phyloP scores from a whole-genome alignment of 805 yeast genomes.

The Millerozyma acaciae region DNA sequence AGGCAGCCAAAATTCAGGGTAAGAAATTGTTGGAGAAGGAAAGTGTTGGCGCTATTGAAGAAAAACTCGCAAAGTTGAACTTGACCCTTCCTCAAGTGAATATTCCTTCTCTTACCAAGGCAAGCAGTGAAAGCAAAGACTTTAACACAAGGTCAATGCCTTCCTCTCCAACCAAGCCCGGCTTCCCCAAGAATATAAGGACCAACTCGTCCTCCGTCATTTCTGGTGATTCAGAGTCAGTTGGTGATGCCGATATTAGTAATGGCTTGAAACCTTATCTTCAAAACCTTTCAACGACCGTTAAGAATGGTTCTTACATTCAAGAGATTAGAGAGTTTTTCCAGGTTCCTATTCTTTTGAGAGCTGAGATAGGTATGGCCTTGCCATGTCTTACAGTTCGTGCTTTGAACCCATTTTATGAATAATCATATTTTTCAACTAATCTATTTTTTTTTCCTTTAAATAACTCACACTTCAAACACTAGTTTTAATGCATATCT shows the following conservation, averaged over 20 bases:
- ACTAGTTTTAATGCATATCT: too few relatives aligned
- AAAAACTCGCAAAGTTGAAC: constrained; percentile 48
- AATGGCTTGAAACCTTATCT: constrained; percentile 53
- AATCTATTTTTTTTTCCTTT: background rate
- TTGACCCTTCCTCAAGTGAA: constrained; percentile 45
- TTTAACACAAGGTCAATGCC: constrained; percentile 22
- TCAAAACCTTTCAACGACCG: constrained; percentile 51
- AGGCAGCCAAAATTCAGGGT: constrained; percentile 62
- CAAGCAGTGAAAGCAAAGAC: constrained; percentile 2
- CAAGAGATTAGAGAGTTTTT: constrained; percentile 80
- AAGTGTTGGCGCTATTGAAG: constrained; percentile 37
- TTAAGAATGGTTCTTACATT: constrained; percentile 57
- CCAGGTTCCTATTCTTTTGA: constrained; percentile 76
- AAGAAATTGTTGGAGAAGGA: constrained; percentile 28
- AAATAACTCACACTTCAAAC: too few relatives aligned
- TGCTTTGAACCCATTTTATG: constrained; percentile 75
- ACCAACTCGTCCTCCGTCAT: constrained; percentile 18
- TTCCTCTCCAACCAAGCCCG: constrained; percentile 18
- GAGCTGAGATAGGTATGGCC: constrained; percentile 94
- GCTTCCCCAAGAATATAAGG: constrained; percentile 18
- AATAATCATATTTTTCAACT: background rate
- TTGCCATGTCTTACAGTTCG: constrained; percentile 92
- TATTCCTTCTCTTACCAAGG: constrained; percentile 15
- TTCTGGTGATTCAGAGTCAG: constrained; percentile 9
- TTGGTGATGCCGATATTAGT: constrained; percentile 13